Percentiles rank a stretch among this genome's conserved stretches.
These are phyloP conservation scores for Penicillium argentinense DNA, from an alignment of 495 filamentous ascomycete species.

Conservation along the genomic window DNA sequence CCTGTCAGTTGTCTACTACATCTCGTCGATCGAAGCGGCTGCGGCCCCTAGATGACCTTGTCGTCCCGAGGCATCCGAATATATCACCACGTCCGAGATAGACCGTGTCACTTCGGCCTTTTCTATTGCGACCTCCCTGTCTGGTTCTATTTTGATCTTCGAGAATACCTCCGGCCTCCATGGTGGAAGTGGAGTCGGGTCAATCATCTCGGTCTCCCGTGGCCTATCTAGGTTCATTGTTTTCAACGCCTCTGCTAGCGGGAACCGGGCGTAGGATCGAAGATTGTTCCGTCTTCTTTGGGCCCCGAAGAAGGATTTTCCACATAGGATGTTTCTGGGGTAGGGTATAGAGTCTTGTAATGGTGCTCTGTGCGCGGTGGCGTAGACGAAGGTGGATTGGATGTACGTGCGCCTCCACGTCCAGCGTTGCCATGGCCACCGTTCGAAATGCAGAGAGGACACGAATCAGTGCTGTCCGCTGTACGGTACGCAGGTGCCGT, in stretches of 20 bases:
- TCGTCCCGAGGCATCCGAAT: background rate
- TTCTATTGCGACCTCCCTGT: background rate
- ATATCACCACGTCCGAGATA: background rate
- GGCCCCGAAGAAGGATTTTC: too few species aligned
- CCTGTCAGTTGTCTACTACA: background rate
- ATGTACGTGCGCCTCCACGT: too few species aligned
- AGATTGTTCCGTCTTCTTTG: too few species aligned
- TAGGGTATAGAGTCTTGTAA: too few species aligned
- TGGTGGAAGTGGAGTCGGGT: background rate
- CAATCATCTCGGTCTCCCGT: background rate
- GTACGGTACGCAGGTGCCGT: too few species aligned
- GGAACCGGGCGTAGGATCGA: background rate
- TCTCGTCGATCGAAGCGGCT: background rate
- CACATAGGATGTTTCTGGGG: too few species aligned
- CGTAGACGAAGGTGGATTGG: too few species aligned
- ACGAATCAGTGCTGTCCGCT: too few species aligned
- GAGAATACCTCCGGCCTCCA: background rate
- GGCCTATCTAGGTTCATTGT: background rate
- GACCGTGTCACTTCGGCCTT: background rate
- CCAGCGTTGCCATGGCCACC: too few species aligned
- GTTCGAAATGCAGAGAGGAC: too few species aligned
- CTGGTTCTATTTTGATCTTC: background rate
- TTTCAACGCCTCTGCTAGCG: background rate
- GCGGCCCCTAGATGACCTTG: background rate
- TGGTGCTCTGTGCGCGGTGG: too few species aligned